Evolutionary conservation across 306 rosid genomes (phyloP).

Genomic region (Oemleria cerasiformis): DNA sequence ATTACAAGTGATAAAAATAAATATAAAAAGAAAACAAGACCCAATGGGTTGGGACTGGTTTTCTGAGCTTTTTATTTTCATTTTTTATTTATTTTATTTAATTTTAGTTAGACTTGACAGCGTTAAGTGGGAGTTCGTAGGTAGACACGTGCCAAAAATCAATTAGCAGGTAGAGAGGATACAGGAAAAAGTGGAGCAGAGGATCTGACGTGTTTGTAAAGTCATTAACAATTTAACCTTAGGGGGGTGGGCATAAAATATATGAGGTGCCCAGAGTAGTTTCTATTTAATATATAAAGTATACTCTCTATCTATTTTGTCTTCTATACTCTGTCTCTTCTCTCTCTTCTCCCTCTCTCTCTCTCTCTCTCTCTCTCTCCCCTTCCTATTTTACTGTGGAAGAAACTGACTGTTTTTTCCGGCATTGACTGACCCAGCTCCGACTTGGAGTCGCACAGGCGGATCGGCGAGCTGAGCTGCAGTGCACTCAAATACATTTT

Average conservation of each 20-base stretch:
- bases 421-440: conserved; percentile 42
- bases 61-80: too few relatives aligned
- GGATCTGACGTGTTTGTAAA: background rate
- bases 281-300: background rate
- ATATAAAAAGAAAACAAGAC: too few relatives aligned
- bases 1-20: too few relatives aligned
- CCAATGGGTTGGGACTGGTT: background rate
- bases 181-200: too few relatives aligned
- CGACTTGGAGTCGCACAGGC: conserved; percentile 13
- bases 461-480: conserved; percentile 45
- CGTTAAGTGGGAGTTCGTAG: too few relatives aligned
- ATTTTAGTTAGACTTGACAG: too few relatives aligned
- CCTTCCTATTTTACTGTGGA: background rate
- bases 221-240: background rate
- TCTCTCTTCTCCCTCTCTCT: background rate
- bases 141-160: too few relatives aligned
- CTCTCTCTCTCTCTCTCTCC: conserved; percentile 13
- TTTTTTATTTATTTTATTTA: too few relatives aligned
- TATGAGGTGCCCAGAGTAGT: background rate
- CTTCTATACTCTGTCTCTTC: background rate
- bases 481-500: conserved; percentile 2
- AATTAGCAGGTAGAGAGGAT: too few relatives aligned
- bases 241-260: background rate
- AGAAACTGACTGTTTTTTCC: conserved; percentile 34
- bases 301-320: background rate